Conservation (phyloP, 2,329 filamentous ascomycete genomes). For the Fusarium foetens region DNA sequence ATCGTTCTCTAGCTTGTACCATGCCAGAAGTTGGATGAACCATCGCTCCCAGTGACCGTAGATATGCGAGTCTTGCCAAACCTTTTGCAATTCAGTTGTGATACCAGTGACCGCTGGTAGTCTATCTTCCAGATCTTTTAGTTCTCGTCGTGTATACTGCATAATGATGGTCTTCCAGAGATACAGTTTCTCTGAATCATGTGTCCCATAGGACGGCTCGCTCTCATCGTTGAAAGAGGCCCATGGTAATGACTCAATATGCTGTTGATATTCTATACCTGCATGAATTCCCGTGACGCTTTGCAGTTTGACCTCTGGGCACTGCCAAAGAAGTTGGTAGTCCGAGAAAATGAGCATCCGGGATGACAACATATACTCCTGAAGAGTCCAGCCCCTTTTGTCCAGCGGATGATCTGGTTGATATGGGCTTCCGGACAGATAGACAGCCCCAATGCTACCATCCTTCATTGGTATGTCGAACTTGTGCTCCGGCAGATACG, state of each 20-base stretch:
- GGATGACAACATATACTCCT: background rate
- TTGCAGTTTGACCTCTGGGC: background rate
- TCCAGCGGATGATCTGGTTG: background rate
- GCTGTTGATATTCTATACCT: background rate
- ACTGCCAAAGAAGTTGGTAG: background rate
- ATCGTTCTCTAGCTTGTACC: accelerated
- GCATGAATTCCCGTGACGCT: accelerated
- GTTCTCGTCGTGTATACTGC: background rate
- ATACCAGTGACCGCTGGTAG: background rate
- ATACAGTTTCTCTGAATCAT: background rate
- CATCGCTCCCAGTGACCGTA: constrained; percentile 4
- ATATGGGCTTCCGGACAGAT: accelerated
- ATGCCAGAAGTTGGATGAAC: background rate
- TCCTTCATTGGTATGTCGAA: background rate
- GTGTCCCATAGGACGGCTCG: background rate
- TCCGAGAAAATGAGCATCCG: constrained; percentile 10
- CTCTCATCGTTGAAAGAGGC: accelerated
- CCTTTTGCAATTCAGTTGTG: background rate
- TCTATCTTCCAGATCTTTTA: background rate
- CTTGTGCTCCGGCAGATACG: accelerated
- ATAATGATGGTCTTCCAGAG: accelerated
- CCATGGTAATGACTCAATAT: background rate
- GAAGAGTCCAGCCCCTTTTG: background rate
- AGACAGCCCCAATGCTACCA: accelerated
- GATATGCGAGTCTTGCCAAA: background rate